These are phyloP conservation scores for Tetragonia tetragonoides DNA, from an alignment of 148 eudicot species.

Conservation along the genomic window DNA sequence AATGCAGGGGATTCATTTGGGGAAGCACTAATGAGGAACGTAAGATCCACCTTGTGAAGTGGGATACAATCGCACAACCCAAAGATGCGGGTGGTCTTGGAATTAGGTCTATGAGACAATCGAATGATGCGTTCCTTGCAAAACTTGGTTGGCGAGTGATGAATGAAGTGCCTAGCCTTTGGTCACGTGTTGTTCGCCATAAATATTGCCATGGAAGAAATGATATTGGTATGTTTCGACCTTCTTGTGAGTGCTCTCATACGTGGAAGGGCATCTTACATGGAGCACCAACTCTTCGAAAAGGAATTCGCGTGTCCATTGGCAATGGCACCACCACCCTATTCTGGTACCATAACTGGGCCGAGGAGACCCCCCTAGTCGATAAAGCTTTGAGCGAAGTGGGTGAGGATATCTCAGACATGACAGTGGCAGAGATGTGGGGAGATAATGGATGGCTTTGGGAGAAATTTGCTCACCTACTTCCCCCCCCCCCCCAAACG, in stretches of 20 bases:
- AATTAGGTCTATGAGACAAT: neutral
- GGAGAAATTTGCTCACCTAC: neutral
- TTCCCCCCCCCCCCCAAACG: neutral
- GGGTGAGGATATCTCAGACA: neutral
- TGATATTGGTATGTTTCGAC: neutral
- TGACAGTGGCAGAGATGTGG: neutral
- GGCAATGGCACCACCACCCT: neutral
- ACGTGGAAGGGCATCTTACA: neutral
- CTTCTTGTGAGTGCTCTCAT: neutral
- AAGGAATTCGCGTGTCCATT: neutral
- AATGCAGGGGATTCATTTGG: neutral
- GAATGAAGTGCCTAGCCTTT: neutral
- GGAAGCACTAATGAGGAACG: neutral
- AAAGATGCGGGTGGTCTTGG: neutral
- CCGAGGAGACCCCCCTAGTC: neutral
- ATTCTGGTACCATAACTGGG: neutral
- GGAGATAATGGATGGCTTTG: neutral
- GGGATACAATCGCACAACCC: neutral
- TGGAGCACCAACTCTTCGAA: neutral
- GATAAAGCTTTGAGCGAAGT: neutral
- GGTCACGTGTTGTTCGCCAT: neutral
- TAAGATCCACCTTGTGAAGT: neutral
- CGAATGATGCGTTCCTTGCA: neutral
- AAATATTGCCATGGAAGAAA: neutral
- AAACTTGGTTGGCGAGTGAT: neutral